A percentile compares a stretch with the other conserved stretches of the same genome.
Evolutionary conservation across 225 moss, liverwort and hornwort genomes (phyloP).

Genomic region (Takakia lepidozioides): DNA sequence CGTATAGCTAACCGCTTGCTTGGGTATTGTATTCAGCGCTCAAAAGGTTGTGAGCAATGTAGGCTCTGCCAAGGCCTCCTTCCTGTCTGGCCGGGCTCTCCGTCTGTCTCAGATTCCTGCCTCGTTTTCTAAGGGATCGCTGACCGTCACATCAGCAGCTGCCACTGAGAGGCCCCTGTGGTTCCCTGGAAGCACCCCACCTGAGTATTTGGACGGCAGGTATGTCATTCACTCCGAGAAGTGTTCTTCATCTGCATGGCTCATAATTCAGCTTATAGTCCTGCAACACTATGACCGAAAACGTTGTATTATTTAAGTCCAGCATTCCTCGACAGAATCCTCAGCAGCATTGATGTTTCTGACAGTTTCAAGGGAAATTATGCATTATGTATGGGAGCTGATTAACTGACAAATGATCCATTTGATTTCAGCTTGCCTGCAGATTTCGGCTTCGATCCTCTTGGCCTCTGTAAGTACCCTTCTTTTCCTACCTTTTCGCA

Average conservation of each 20-base stretch:
- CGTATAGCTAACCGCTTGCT: too few relatives aligned
- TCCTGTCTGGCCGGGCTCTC: conserved; percentile 64
- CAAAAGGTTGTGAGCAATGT: conserved; percentile 49
- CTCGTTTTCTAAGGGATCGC: conserved; percentile 18
- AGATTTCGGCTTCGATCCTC: conserved; percentile 90
- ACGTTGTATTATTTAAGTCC: background rate
- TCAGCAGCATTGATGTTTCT: too few relatives aligned
- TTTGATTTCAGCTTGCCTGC: conserved; percentile 70
- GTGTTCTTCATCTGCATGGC: background rate
- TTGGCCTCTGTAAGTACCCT: conserved; percentile 46
- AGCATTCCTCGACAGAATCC: too few relatives aligned
- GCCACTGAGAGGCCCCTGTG: conserved; percentile 70
- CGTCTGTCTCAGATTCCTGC: conserved; percentile 38
- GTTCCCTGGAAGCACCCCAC: conserved; percentile 82
- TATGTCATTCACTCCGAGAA: background rate
- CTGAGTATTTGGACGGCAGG: conserved; percentile 81
- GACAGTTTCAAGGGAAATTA: background rate
- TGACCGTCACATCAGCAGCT: conserved; percentile 33
- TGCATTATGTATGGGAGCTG: background rate
- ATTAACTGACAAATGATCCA: too few relatives aligned
- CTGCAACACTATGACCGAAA: background rate
- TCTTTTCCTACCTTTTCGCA: background rate
- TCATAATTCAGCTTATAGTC: background rate
- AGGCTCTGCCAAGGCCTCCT: conserved; percentile 50
- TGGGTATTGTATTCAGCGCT: too few relatives aligned